Percentiles rank a stretch among this genome's conserved stretches.
Conservation (phyloP, 2,329 filamentous ascomycete species). For the Calycina herbarum region DNA sequence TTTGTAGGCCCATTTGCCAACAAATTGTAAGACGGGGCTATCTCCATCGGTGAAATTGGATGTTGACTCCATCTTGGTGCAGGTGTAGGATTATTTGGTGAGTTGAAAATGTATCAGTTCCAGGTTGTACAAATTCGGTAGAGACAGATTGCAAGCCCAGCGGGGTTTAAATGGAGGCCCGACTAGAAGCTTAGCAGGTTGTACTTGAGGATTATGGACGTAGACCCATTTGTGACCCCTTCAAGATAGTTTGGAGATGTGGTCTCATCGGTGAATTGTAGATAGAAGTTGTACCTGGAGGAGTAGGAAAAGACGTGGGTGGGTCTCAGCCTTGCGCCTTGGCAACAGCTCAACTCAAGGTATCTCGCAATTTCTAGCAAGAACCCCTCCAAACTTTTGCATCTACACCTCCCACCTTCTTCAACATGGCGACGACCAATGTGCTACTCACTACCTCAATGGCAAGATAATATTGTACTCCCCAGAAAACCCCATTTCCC, state of each 20-base stretch:
- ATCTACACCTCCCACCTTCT: not conserved
- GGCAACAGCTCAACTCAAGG: not conserved
- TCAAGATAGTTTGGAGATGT: not conserved
- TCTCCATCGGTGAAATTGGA: conserved; percentile 25
- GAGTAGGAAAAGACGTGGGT: too few relatives aligned
- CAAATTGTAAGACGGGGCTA: conserved; percentile 27
- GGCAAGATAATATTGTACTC: conserved; percentile 43
- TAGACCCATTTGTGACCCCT: not conserved
- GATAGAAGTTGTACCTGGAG: not conserved
- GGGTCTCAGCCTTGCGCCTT: conserved; percentile 4
- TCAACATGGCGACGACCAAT: conserved; percentile 72
- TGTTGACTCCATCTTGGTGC: conserved; percentile 19
- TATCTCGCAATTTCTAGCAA: not conserved
- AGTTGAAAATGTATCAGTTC: too few relatives aligned
- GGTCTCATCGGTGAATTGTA: not conserved
- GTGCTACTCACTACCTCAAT: conserved; percentile 83
- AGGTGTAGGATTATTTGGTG: not conserved
- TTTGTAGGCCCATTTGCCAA: conserved; percentile 29
- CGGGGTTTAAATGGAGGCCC: not conserved
- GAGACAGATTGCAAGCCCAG: not conserved
- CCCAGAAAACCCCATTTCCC: not conserved
- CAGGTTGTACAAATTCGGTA: not conserved
- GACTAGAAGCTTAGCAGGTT: not conserved
- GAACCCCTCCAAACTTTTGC: not conserved
- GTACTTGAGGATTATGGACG: not conserved